Evolutionary conservation across 2,329 filamentous ascomycete species (phyloP), one percentile per base, ranked within the genome.

Genomic region (Ophiostoma pallidulum): DNA sequence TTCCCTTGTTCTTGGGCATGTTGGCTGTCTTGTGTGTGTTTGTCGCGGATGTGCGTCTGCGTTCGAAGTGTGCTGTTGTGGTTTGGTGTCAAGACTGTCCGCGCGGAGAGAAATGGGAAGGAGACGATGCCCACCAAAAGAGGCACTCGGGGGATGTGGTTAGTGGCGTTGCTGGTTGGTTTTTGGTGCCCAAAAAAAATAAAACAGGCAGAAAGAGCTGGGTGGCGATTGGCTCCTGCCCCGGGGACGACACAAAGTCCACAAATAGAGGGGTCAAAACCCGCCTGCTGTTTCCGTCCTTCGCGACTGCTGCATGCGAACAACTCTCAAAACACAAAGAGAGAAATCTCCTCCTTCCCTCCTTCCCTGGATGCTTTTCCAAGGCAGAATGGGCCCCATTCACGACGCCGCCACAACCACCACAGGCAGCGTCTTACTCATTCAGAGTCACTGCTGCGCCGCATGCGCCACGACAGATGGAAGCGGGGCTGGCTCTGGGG

Each of bases 1-100:
- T 96, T 90, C 90, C 90, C 83, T 96, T 96, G 70, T 96, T 96
- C 87, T 96, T 96, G 64, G 90, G 90, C 90, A 96, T 96, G 54
- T 70, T 82, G 63, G 51, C 49, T 41, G 38, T 26, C 10, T 10
- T 14, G 19, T 38, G 18, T 48, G 31, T 41, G n/a, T 31, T 29
- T 8, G 4, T 37, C 26, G 29, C 13, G 22, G 19, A 19, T 32
- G 19, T 31, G n/a, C n/a, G n/a, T n/a, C n/a, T n/a, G n/a, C n/a
- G n/a, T n/a, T n/a, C n/a, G n/a, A n/a, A n/a, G n/a, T n/a, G n/a
- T n/a, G n/a, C 36, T 41, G 32, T 40, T 33, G 22, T 20, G 44
- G 22, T 22, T 36, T 40, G 32, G 24, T 45, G 32, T 45, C 20
- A 29, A 5, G 33, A 22, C 22, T 31, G 36, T 24, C 37, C 33